Percentiles rank a stretch among this genome's conserved stretches.
phyloP scores from a whole-genome alignment of 2,329 filamentous ascomycete species.

The Lizonia empirigonia region DNA sequence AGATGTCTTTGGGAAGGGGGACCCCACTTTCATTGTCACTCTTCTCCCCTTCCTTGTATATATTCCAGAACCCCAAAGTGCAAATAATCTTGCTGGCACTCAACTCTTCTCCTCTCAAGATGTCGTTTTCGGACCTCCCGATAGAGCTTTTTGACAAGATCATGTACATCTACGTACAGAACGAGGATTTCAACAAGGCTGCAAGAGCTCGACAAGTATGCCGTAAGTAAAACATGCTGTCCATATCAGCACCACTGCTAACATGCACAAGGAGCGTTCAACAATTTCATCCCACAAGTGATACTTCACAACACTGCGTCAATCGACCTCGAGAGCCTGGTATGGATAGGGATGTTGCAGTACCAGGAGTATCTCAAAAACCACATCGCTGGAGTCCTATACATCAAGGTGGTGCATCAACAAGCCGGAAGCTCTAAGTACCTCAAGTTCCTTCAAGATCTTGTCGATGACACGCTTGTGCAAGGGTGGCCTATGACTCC shows the following conservation, averaged over 20 bases:
- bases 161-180: not conserved
- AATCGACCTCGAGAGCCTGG: not conserved
- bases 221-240: not conserved
- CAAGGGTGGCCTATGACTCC: not conserved
- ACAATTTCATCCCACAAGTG: not conserved
- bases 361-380: not conserved
- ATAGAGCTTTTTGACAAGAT: not conserved
- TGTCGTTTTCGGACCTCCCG: not conserved
- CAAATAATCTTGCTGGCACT: not conserved
- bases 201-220: not conserved
- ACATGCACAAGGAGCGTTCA: not conserved
- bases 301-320: not conserved
- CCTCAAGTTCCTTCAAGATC: not conserved
- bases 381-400: not conserved
- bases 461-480: not conserved
- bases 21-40: not conserved
- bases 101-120: not conserved
- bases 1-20: too few species aligned
- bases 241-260: not conserved
- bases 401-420: not conserved
- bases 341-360: not conserved
- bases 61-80: too few species aligned
- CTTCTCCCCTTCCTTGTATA: too few species aligned
- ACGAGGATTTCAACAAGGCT: not conserved
- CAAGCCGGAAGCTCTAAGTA: not conserved